Evolutionary conservation across 2,329 filamentous ascomycete species (phyloP).

Genomic region (Pseudogymnoascus sp.): DNA sequence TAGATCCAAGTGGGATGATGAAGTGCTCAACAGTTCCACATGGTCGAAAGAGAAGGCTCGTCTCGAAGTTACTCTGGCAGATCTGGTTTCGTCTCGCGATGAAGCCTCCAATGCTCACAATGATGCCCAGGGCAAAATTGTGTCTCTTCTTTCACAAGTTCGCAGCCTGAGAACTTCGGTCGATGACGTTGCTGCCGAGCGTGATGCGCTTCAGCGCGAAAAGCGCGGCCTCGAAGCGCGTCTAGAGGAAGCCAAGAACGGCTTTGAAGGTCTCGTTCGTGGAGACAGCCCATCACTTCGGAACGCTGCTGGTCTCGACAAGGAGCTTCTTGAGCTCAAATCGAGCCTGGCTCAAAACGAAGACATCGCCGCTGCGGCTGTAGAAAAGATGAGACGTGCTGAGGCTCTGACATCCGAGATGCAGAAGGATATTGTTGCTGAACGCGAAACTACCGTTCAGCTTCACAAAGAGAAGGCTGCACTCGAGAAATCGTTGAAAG

Average conservation of each 20-base stretch:
- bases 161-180: conserved; percentile 73
- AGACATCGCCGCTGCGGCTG: conserved; percentile 81
- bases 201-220: conserved; percentile 77
- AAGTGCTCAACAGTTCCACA: conserved; percentile 93
- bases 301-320: conserved; percentile 81
- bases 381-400: conserved; percentile 94
- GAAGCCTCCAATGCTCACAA: conserved; percentile 91
- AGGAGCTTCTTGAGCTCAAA: conserved; percentile 83
- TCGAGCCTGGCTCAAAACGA: conserved; percentile 84
- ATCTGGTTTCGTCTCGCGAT: conserved; percentile 84
- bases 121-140: conserved; percentile 88
- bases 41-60: conserved; percentile 98
- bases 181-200: conserved; percentile 78
- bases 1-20: conserved; percentile 94
- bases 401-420: conserved; percentile 82
- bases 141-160: conserved; percentile 83
- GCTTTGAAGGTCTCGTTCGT: conserved; percentile 78
- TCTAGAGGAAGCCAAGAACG: conserved; percentile 77
- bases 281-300: conserved; percentile 83
- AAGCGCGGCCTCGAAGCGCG: conserved; percentile 84
- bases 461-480: conserved; percentile 85
- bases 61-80: conserved; percentile 80
- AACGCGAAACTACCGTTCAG: conserved; percentile 73
- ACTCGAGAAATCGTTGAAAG: conserved; percentile 83
- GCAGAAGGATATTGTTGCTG: conserved; percentile 82